phyloP scores from a whole-genome alignment of 139 green algal genomes.

The Dunaliella sp. region DNA sequence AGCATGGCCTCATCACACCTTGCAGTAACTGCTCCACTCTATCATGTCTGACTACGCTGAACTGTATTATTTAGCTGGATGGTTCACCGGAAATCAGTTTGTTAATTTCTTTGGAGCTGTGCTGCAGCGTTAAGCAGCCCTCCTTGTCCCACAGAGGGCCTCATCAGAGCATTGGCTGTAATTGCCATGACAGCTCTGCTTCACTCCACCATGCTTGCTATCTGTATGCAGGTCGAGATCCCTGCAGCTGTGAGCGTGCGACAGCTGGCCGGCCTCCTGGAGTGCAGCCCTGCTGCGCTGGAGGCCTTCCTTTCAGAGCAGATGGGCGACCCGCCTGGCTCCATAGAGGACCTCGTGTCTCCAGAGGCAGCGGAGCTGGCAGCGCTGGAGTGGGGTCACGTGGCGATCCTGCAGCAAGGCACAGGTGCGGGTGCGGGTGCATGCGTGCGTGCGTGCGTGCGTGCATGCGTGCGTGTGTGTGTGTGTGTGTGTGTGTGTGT shows the following conservation, averaged over 20 bases:
- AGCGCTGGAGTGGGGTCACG: conserved; percentile 60
- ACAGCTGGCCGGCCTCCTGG: conserved; percentile 26
- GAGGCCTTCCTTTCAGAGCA: conserved; percentile 38
- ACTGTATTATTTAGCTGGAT: no score
- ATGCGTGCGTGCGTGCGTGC: background rate
- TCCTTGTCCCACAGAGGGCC: no score
- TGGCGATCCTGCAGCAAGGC: conserved; percentile 29
- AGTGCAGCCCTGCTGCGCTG: conserved; percentile 10
- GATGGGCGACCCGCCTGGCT: conserved; percentile 15
- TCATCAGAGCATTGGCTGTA: no score
- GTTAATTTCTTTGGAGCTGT: no score
- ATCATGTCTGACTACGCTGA: no score
- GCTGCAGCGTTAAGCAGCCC: no score
- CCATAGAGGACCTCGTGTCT: conserved; percentile 16
- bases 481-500: no score
- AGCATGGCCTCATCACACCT: no score
- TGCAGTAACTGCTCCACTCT: no score
- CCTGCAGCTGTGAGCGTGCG: conserved; percentile 8
- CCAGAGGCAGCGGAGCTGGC: conserved; percentile 68
- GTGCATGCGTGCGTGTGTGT: background rate
- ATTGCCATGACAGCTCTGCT: no score
- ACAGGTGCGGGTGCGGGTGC: background rate
- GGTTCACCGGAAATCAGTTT: no score
- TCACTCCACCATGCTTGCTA: background rate
- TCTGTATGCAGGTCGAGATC: conserved; percentile 6